phyloP scores from a whole-genome alignment of 2,329 filamentous ascomycete species.

The Nigrograna mackinnonii region DNA sequence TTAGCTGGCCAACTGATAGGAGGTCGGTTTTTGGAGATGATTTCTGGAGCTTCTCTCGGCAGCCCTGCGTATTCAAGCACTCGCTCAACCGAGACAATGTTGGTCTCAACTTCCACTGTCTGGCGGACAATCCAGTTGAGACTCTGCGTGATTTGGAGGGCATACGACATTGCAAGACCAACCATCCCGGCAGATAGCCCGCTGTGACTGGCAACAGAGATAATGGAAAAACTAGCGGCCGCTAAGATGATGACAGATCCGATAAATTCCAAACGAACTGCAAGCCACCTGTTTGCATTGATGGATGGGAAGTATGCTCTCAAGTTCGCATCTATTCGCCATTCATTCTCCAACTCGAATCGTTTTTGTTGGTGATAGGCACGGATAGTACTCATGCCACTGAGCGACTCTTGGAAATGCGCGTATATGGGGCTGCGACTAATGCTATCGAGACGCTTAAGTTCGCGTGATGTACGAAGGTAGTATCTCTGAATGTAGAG shows the following conservation, averaged over 20 bases:
- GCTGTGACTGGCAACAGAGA: conserved; percentile 73
- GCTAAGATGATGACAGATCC: conserved; percentile 91
- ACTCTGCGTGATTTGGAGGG: conserved; percentile 93
- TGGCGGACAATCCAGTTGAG: conserved; percentile 99
- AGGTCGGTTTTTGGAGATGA: conserved; percentile 84
- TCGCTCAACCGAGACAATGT: conserved; percentile 97
- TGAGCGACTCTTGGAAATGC: conserved; percentile 96
- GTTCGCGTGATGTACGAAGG: conserved; percentile 89
- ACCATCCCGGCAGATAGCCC: conserved; percentile 73
- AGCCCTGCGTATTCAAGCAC: conserved; percentile 93
- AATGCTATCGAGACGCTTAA: conserved; percentile 94
- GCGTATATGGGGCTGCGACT: conserved; percentile 96
- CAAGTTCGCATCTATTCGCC: conserved; percentile 93
- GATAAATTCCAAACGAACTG: conserved; percentile 92
- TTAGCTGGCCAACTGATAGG: conserved; percentile 89
- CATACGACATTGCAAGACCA: conserved; percentile 95
- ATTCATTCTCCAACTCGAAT: conserved; percentile 93
- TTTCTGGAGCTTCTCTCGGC: conserved; percentile 91
- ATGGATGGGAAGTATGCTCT: conserved; percentile 95
- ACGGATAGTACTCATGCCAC: conserved; percentile 91
- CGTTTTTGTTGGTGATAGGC: conserved; percentile 88
- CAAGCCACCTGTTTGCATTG: conserved; percentile 87
- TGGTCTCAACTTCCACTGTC: conserved; percentile 99
- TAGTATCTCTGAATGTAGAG: conserved; percentile 97
- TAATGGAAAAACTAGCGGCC: conserved; percentile 79